These are phyloP conservation scores for Fistulifera solaris DNA, from an alignment of 108 stramenopile species.

Conservation along the genomic window DNA sequence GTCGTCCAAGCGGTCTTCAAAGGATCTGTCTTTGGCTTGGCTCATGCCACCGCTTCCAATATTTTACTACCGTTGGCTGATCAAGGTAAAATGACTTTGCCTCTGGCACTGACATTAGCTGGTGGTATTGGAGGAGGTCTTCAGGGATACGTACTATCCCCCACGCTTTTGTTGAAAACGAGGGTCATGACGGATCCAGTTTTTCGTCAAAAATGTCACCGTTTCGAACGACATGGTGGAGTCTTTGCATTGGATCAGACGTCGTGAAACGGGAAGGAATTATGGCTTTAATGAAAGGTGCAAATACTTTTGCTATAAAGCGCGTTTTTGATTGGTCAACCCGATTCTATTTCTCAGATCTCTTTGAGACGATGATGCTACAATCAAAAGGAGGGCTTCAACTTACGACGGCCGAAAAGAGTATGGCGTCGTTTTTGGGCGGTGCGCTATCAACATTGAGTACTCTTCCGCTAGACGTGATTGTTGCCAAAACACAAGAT, in stretches of 20 bases:
- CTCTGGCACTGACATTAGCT: constrained; percentile 25
- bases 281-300: constrained; percentile 46
- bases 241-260: constrained; percentile 24
- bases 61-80: constrained; percentile 19
- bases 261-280: constrained; percentile 39
- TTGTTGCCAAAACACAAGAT: constrained; percentile 50
- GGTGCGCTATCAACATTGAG: constrained; percentile 25
- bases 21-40: constrained; percentile 44
- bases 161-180: constrained; percentile 61
- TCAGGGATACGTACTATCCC: constrained; percentile 50
- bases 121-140: constrained; percentile 44
- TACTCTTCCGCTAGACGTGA: constrained; percentile 51
- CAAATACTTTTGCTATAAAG: constrained; percentile 41
- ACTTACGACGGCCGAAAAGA: constrained; percentile 22
- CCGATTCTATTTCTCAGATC: constrained; percentile 40
- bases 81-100: constrained; percentile 10
- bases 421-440: constrained; percentile 29
- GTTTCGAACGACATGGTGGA: constrained; percentile 15
- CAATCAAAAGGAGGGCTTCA: background rate
- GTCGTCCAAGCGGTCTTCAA: constrained; percentile 40
- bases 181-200: constrained; percentile 59
- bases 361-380: constrained; percentile 19
- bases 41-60: constrained; percentile 19
- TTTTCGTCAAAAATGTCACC: constrained; percentile 37
- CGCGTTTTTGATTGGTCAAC: constrained; percentile 58